These are phyloP conservation scores for Nicotiana otophora DNA, from an alignment of 257 asterid species.

Conservation along the genomic window DNA sequence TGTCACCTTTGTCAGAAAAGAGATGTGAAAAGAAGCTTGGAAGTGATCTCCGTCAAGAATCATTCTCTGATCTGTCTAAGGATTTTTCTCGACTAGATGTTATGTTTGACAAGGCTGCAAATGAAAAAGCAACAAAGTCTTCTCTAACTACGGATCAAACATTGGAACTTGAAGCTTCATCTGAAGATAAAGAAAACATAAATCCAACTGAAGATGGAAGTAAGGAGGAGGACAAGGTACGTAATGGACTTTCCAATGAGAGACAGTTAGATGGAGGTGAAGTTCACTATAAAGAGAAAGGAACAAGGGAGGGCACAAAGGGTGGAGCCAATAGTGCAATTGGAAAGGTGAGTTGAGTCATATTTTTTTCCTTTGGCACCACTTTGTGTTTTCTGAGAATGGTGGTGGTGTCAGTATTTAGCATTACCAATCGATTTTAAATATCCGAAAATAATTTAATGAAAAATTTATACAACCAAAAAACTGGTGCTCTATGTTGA, in stretches of 20 bases:
- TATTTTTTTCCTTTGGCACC: neutral
- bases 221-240: constrained; percentile 23
- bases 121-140: constrained; percentile 23
- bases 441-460: neutral
- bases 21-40: constrained; percentile 71
- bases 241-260: constrained; percentile 25
- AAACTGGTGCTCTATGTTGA: neutral
- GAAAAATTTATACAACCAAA: neutral
- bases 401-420: constrained; percentile 1
- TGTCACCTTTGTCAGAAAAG: constrained; percentile 82
- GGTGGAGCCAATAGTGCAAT: neutral
- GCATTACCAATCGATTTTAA: neutral
- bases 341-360: constrained; percentile 6
- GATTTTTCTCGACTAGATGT: constrained; percentile 59
- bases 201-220: constrained; percentile 31
- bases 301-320: constrained; percentile 1
- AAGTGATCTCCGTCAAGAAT: constrained; percentile 35
- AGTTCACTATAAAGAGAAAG: neutral
- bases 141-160: constrained; percentile 27
- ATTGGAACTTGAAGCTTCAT: constrained; percentile 20
- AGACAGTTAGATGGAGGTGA: constrained; percentile 24
- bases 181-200: constrained; percentile 55
- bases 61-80: constrained; percentile 38
- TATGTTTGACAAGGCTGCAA: constrained; percentile 42
- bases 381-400: neutral